phyloP scores from a whole-genome alignment of 2,329 filamentous ascomycete species.

The Niveomyces coronatus region DNA sequence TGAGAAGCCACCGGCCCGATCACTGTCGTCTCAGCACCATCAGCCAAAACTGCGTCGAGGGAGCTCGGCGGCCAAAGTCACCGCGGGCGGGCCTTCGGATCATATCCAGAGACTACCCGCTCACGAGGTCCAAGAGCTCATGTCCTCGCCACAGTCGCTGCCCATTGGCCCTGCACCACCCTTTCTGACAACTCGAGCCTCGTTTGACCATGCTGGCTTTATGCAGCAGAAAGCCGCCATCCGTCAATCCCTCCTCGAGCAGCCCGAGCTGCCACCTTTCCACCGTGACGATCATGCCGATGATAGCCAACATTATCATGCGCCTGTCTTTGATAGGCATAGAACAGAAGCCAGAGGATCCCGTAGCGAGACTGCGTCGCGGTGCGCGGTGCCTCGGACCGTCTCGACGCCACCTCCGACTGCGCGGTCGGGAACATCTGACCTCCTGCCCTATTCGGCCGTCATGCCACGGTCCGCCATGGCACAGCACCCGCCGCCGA shows the following conservation, averaged over 20 bases:
- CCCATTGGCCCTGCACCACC: constrained; percentile 37
- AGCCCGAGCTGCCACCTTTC: constrained; percentile 14
- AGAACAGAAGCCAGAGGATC: constrained; percentile 14
- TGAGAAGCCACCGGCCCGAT: not conserved
- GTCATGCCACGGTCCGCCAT: constrained; percentile 39
- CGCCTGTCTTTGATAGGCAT: constrained; percentile 9
- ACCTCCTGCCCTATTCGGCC: constrained; percentile 17
- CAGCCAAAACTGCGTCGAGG: constrained; percentile 15
- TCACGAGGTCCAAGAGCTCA: constrained; percentile 48
- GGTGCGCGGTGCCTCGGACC: constrained; percentile 29
- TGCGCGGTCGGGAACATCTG: constrained; percentile 26
- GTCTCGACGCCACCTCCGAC: constrained; percentile 45
- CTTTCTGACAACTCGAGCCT: constrained; percentile 20
- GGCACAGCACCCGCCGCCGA: constrained; percentile 26
- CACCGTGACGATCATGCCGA: not conserved
- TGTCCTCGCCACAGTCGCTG: constrained; percentile 46
- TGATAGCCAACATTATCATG: constrained; percentile 10
- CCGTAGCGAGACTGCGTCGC: constrained; percentile 15
- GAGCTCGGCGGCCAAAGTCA: constrained; percentile 22
- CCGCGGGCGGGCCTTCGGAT: constrained; percentile 27
- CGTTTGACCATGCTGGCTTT: constrained; percentile 27
- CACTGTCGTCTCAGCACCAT: not conserved
- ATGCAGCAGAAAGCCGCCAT: constrained; percentile 21
- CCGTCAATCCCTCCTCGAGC: constrained; percentile 19
- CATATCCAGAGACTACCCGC: constrained; percentile 45